Evolutionary conservation across 2,329 filamentous ascomycete species (phyloP).

Genomic region (Trichophaea hybrida): DNA sequence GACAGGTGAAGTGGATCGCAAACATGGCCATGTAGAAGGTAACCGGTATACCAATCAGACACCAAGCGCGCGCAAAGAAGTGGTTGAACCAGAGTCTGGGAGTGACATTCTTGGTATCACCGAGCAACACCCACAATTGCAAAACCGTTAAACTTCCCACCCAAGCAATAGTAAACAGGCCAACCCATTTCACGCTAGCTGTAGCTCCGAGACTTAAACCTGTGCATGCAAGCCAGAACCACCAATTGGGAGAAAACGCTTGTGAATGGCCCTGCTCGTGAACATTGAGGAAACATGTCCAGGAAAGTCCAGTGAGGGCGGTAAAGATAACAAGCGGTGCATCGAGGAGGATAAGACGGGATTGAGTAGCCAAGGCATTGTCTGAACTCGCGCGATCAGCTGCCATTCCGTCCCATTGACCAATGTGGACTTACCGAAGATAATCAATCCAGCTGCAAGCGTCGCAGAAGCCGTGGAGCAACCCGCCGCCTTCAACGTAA

Average conservation of each 20-base stretch:
- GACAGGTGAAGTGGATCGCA: conserved; percentile 83
- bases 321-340: conserved; percentile 89
- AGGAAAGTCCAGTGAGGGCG: conserved; percentile 76
- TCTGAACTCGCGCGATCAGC: conserved; percentile 40
- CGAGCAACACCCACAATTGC: conserved; percentile 89
- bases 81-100: conserved; percentile 83
- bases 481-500: conserved; percentile 80
- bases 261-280: conserved; percentile 81
- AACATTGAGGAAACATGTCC: conserved; percentile 89
- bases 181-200: conserved; percentile 96
- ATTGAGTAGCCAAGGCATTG: conserved; percentile 89
- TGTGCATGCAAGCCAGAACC: conserved; percentile 88
- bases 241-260: conserved; percentile 83
- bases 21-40: conserved; percentile 96
- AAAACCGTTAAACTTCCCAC: conserved; percentile 79
- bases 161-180: conserved; percentile 97
- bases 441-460: conserved; percentile 71
- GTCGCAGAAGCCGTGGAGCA: conserved; percentile 75
- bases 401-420: not conserved
- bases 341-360: conserved; percentile 87
- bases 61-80: conserved; percentile 79
- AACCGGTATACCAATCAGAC: conserved; percentile 73
- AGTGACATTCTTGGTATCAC: conserved; percentile 73
- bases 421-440: conserved; percentile 53
- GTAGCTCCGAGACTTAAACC: conserved; percentile 81